Evolutionary conservation across 2,329 filamentous ascomycete species (phyloP).

Genomic region (Cladosporium austrohemisphaericum): DNA sequence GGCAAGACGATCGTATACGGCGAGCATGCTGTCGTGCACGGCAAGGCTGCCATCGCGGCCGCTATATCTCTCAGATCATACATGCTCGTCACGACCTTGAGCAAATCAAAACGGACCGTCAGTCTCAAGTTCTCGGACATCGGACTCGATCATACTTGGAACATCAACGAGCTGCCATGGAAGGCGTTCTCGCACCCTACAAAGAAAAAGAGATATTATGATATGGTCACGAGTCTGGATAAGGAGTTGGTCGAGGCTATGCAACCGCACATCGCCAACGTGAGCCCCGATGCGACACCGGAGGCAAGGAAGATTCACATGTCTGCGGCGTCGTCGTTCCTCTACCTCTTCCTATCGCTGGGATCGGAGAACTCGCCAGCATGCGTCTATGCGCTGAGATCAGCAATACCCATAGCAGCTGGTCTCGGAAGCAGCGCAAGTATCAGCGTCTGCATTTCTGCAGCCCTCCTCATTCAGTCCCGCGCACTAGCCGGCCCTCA

Average conservation of each 20-base stretch:
- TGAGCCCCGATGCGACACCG: conserved; percentile 65
- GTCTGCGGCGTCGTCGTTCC: conserved; percentile 75
- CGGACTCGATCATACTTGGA: conserved; percentile 84
- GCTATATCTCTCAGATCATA: conserved; percentile 94
- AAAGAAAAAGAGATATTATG: conserved; percentile 95
- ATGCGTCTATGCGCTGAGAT: conserved; percentile 85
- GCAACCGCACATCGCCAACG: conserved; percentile 68
- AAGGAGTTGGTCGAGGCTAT: conserved; percentile 75
- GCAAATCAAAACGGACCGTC: conserved; percentile 85
- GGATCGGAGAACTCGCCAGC: conserved; percentile 74
- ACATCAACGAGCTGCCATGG: conserved; percentile 91
- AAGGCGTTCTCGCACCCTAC: conserved; percentile 68
- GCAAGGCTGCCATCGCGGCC: conserved; percentile 92
- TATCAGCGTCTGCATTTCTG: conserved; percentile 81
- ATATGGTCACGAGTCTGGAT: conserved; percentile 74
- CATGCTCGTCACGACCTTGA: conserved; percentile 88
- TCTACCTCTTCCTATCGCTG: conserved; percentile 89
- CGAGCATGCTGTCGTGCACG: conserved; percentile 96
- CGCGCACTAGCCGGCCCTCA: conserved; percentile 86
- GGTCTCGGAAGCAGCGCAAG: conserved; percentile 93
- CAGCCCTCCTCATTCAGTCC: conserved; percentile 76
- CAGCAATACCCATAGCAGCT: conserved; percentile 87
- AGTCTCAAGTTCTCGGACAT: conserved; percentile 89
- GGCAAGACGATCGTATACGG: conserved; percentile 98
- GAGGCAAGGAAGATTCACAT: conserved; percentile 79